Conservation (phyloP, 202 grass and related monocot genomes). For the Panicum virgatum region DNA sequence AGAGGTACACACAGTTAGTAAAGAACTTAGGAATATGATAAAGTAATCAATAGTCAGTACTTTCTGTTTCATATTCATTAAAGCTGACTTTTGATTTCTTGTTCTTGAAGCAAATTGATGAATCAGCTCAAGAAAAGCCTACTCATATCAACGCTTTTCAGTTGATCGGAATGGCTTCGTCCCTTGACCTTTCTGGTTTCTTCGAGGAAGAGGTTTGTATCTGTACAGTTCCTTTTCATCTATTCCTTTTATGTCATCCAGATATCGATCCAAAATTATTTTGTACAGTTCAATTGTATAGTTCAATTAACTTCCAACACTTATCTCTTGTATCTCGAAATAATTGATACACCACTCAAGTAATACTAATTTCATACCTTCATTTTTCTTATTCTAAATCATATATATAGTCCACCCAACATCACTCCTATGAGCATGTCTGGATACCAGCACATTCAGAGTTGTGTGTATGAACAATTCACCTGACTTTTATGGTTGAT, state of each 20-base stretch:
- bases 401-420: not conserved
- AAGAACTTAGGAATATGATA: not conserved
- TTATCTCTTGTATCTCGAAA: not conserved
- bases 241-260: not conserved
- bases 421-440: not conserved
- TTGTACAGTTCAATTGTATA: not conserved
- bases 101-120: constrained; percentile 55
- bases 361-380: not conserved
- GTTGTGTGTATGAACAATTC: not conserved
- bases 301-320: too few species aligned
- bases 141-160: constrained; percentile 92
- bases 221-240: constrained; percentile 3
- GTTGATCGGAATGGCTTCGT: constrained; percentile 91
- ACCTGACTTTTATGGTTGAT: constrained; percentile 21
- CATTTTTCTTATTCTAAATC: not conserved
- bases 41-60: not conserved
- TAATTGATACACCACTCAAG: not conserved
- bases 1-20: constrained; percentile 50
- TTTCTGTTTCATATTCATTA: not conserved
- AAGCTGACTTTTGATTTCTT: constrained; percentile 25
- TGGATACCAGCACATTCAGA: constrained; percentile 18
- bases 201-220: constrained; percentile 95
- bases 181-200: constrained; percentile 91
- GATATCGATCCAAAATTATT: not conserved
- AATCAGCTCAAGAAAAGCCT: constrained; percentile 35